phyloP scores from a whole-genome alignment of 2,329 filamentous ascomycete genomes.

The Hypoxylon sp. region DNA sequence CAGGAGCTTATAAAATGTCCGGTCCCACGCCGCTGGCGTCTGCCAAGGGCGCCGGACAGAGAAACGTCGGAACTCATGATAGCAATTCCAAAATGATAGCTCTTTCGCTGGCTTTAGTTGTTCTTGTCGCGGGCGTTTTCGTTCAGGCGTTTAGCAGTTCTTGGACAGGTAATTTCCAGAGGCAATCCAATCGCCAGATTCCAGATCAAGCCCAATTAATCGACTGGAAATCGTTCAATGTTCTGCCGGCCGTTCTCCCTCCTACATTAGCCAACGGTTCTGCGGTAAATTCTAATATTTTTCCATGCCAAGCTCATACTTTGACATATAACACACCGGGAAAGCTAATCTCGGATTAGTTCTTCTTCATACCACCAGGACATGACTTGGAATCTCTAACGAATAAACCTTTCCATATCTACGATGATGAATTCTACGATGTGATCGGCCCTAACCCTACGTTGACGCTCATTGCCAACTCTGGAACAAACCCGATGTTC shows the following conservation, averaged over 20 bases:
- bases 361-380: conserved; percentile 63
- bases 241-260: conserved; percentile 58
- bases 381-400: conserved; percentile 57
- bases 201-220: conserved; percentile 61
- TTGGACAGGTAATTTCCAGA: conserved; percentile 9
- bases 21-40: not conserved
- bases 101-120: conserved; percentile 36
- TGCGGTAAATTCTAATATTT: conserved; percentile 51
- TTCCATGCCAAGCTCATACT: not conserved
- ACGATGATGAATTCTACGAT: conserved; percentile 65
- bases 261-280: conserved; percentile 57
- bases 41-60: conserved; percentile 3
- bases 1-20: conserved; percentile 20
- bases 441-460: conserved; percentile 66
- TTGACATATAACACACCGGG: not conserved
- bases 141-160: conserved; percentile 37
- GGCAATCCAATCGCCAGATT: conserved; percentile 37
- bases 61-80: not conserved
- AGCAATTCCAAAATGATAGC: conserved; percentile 44
- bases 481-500: conserved; percentile 63
- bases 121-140: conserved; percentile 40
- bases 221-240: conserved; percentile 62
- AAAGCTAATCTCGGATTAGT: conserved; percentile 46
- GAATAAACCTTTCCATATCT: conserved; percentile 62
- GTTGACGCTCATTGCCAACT: conserved; percentile 64